A percentile compares a stretch with the other conserved stretches of the same genome.
Conservation (phyloP, 2,329 filamentous ascomycete species). For the Lachnellula hyalina region DNA sequence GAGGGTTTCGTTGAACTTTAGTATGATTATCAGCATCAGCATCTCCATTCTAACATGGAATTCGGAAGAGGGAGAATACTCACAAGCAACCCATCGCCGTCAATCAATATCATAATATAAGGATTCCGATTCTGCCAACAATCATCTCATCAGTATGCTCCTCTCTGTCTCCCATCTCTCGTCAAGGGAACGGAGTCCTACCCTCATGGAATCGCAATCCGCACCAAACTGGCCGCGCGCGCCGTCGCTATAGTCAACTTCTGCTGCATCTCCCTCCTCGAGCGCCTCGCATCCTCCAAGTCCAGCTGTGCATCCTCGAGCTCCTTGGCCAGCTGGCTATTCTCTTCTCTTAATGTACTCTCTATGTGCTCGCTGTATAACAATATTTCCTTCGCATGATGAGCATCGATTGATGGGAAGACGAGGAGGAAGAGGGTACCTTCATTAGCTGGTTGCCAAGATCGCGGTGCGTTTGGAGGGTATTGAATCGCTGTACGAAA, state of each 20-base stretch:
- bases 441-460: conserved; percentile 42
- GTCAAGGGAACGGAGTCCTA: conserved; percentile 30
- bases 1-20: conserved; percentile 52
- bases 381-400: conserved; percentile 40
- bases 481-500: conserved; percentile 44
- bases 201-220: conserved; percentile 43
- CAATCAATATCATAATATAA: conserved; percentile 56
- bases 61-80: conserved; percentile 21
- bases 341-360: conserved; percentile 40
- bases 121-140: conserved; percentile 41
- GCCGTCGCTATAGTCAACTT: conserved; percentile 38
- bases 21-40: conserved; percentile 12
- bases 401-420: neutral
- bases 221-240: conserved; percentile 31
- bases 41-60: neutral
- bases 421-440: conserved; percentile 29
- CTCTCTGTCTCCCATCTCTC: neutral
- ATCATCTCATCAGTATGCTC: neutral
- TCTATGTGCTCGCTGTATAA: conserved; percentile 43
- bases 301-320: conserved; percentile 45
- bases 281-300: conserved; percentile 43
- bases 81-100: conserved; percentile 59
- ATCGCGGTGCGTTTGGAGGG: conserved; percentile 38
- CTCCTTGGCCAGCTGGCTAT: conserved; percentile 36
- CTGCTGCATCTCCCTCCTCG: conserved; percentile 46